phyloP scores from a whole-genome alignment of 225 moss, liverwort and hornwort genomes.

The Straminergon stramineum region DNA sequence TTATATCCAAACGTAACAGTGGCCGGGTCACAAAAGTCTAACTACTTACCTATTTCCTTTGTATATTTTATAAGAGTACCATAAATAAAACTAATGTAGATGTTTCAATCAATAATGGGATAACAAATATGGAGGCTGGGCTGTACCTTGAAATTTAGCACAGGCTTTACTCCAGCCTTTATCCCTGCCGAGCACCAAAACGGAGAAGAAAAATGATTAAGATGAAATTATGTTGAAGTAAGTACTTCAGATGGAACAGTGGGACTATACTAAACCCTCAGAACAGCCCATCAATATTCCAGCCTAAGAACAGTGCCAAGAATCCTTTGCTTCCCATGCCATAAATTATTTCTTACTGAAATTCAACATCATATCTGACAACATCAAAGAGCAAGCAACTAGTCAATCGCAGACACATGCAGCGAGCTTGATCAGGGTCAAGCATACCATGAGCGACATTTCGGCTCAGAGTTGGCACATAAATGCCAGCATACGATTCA shows the following conservation, averaged over 20 bases:
- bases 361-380: not conserved
- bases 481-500: slow-evolving; percentile 84
- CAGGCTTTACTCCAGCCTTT: slow-evolving; percentile 59
- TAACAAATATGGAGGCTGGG: not conserved
- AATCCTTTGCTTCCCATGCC: not conserved
- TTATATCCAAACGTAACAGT: not conserved
- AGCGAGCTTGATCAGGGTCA: not conserved
- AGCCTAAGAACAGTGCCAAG: not conserved
- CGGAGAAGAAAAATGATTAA: not conserved
- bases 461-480: slow-evolving; percentile 77
- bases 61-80: not conserved
- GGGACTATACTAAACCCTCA: not conserved
- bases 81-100: not conserved
- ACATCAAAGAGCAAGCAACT: not conserved
- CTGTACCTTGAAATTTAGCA: slow-evolving; percentile 74
- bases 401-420: not conserved
- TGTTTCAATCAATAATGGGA: not conserved
- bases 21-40: too few relatives aligned
- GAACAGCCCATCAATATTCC: not conserved
- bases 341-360: not conserved
- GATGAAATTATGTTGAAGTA: not conserved
- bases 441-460: slow-evolving; percentile 59
- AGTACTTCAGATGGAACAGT: not conserved
- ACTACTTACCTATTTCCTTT: not conserved
- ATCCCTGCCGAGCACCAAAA: slow-evolving; percentile 46